Evolutionary conservation across 176 grass and related monocot genomes (phyloP).

Genomic region (Juncus inflexus): DNA sequence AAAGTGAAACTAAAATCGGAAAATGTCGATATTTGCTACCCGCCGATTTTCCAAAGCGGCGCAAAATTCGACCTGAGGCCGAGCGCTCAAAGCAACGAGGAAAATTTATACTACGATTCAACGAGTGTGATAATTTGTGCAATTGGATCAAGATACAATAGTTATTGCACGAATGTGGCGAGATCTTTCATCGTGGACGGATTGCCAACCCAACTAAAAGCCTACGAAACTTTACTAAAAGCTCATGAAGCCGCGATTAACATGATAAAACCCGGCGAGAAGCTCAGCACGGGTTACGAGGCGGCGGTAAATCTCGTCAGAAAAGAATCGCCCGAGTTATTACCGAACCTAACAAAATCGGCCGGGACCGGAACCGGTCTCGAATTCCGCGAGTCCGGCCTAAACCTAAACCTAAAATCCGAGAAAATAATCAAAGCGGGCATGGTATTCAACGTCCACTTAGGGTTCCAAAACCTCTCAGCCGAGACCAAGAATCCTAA

Average conservation of each 20-base stretch:
- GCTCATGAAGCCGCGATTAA: conserved; percentile 72
- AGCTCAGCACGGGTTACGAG: conserved; percentile 49
- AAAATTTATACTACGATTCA: conserved; percentile 76
- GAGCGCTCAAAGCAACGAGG: conserved; percentile 87
- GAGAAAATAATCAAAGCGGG: conserved; percentile 52
- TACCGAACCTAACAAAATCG: conserved; percentile 64
- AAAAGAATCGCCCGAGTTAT: conserved; percentile 69
- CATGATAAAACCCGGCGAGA: conserved; percentile 57
- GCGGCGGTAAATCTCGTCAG: conserved; percentile 57
- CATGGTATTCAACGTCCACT: conserved; percentile 82
- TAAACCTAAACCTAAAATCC: conserved; percentile 68
- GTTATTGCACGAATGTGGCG: conserved; percentile 90
- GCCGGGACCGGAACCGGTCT: conserved; percentile 90
- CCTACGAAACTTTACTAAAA: conserved; percentile 85
- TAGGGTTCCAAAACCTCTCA: conserved; percentile 88
- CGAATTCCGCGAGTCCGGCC: conserved; percentile 81
- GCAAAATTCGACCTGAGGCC: conserved; percentile 87
- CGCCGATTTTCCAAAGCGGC: conserved; percentile 89
- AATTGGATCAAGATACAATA: conserved; percentile 70
- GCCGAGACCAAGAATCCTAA: conserved; percentile 67
- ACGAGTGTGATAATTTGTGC: conserved; percentile 87
- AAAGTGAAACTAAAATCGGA: conserved; percentile 82
- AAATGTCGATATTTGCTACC: conserved; percentile 95
- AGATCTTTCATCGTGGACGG: conserved; percentile 87
- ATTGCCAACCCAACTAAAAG: conserved; percentile 49